phyloP scores from a whole-genome alignment of 371 early-diverging fungal species.

The Mucor lusitanicus region DNA sequence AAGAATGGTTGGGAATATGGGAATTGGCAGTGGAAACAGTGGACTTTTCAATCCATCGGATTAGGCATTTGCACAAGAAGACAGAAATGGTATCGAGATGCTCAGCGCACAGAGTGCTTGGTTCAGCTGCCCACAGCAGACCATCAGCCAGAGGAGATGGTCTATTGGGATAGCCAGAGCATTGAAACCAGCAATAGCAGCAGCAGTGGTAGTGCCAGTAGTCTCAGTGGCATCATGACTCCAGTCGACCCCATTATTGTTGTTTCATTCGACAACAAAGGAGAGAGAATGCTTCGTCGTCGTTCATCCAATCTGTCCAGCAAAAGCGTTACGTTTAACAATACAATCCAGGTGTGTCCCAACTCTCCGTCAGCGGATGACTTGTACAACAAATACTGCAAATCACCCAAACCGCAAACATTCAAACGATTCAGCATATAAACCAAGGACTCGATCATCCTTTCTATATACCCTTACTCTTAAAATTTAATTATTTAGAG shows the following conservation, averaged over 20 bases:
- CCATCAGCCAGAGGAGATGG: neutral
- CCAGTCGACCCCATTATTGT: neutral
- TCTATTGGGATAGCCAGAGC: neutral
- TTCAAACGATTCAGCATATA: slow-evolving; percentile 2
- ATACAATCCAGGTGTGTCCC: neutral
- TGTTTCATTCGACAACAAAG: slow-evolving; percentile 1
- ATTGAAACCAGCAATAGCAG: neutral
- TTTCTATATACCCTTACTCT: neutral
- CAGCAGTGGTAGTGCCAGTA: neutral
- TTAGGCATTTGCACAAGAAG: slow-evolving; percentile 14
- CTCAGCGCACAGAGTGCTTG: slow-evolving; percentile 15
- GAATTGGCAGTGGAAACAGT: slow-evolving; percentile 12
- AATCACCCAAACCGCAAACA: neutral
- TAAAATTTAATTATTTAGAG: no score
- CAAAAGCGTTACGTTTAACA: neutral
- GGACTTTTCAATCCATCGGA: slow-evolving; percentile 11
- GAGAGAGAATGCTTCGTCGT: slow-evolving; percentile 6
- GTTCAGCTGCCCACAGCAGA: neutral
- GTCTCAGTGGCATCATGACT: neutral
- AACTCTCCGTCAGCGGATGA: neutral
- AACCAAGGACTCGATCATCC: neutral
- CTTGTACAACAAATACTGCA: neutral
- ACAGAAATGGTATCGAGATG: slow-evolving; percentile 18
- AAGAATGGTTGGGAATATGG: slow-evolving; percentile 24
- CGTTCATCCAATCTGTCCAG: neutral